A percentile compares a stretch with the other conserved stretches of the same genome.
phyloP scores from a whole-genome alignment of 2,329 filamentous ascomycete genomes.

The Fusarium burgessii region DNA sequence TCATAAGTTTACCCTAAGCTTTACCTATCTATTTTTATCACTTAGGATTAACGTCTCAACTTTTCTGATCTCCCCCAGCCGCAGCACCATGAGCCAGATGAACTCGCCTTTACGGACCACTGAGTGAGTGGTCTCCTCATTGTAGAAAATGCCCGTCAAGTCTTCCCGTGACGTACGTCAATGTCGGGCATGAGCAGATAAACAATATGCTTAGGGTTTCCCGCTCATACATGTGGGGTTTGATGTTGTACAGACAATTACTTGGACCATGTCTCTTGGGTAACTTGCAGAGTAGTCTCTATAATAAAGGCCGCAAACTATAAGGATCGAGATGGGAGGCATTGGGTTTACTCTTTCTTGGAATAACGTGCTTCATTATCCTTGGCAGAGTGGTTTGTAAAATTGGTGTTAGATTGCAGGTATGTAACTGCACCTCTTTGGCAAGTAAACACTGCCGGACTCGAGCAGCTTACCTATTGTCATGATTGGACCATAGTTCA shows the following conservation, averaged over 20 bases:
- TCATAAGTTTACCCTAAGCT: too few species aligned
- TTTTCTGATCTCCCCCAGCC: too few species aligned
- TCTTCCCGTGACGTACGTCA: not conserved
- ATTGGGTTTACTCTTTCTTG: not conserved
- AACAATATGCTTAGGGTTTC: not conserved
- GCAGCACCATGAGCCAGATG: conserved; percentile 1
- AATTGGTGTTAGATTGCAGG: too few species aligned
- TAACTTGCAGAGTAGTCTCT: not conserved
- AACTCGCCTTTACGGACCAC: conserved; percentile 12
- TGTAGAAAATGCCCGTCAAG: not conserved
- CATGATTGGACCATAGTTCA: too few species aligned
- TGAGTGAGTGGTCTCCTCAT: not conserved
- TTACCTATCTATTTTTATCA: too few species aligned
- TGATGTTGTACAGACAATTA: not conserved
- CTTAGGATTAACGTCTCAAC: too few species aligned
- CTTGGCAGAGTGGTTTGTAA: too few species aligned
- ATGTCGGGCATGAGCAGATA: not conserved
- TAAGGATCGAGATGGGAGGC: not conserved
- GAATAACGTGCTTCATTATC: too few species aligned
- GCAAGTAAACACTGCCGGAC: too few species aligned
- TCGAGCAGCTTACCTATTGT: too few species aligned
- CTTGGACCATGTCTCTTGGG: not conserved
- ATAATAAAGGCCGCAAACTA: not conserved
- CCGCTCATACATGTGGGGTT: not conserved
- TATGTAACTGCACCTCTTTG: too few species aligned